Conservation (phyloP, 2,329 filamentous ascomycete species). For the Lachnellula occidentalis region DNA sequence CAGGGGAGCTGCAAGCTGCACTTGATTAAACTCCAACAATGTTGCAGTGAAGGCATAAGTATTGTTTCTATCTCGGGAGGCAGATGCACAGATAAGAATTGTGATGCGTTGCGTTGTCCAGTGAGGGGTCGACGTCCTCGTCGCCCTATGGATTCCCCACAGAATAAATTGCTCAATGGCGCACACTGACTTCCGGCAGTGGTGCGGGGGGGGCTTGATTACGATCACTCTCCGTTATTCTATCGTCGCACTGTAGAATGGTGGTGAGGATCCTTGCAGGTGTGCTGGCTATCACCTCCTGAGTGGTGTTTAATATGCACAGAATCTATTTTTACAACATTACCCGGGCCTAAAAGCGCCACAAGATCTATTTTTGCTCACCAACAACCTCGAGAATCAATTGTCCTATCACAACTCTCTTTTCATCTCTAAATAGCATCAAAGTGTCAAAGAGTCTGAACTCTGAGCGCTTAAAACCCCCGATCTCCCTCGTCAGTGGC, state of each 20-base stretch:
- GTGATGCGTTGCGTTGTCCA: not conserved
- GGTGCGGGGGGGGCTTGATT: not conserved
- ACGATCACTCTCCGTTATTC: not conserved
- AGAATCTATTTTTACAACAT: not conserved
- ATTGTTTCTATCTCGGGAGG: conserved; percentile 6
- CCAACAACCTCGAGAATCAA: not conserved
- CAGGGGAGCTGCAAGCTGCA: not conserved
- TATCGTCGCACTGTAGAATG: not conserved
- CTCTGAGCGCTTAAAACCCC: conserved; percentile 1
- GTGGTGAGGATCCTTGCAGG: not conserved
- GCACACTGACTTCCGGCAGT: not conserved
- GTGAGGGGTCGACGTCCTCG: not conserved
- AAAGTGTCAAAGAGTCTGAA: not conserved
- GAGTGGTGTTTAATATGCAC: not conserved
- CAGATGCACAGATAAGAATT: not conserved
- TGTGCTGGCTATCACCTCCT: not conserved
- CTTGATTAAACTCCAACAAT: not conserved
- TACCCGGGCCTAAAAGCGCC: not conserved
- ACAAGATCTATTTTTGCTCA: not conserved
- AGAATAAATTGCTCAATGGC: not conserved
- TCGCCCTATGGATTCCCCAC: not conserved
- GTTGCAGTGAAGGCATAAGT: not conserved
- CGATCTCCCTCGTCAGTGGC: not conserved
- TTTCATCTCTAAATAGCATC: not conserved
- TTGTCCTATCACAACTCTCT: not conserved